Evolutionary conservation across 1,139 yeast genomes (phyloP), one percentile per base, ranked within the genome.

Genomic region (Schwanniomyces etchellsii): DNA sequence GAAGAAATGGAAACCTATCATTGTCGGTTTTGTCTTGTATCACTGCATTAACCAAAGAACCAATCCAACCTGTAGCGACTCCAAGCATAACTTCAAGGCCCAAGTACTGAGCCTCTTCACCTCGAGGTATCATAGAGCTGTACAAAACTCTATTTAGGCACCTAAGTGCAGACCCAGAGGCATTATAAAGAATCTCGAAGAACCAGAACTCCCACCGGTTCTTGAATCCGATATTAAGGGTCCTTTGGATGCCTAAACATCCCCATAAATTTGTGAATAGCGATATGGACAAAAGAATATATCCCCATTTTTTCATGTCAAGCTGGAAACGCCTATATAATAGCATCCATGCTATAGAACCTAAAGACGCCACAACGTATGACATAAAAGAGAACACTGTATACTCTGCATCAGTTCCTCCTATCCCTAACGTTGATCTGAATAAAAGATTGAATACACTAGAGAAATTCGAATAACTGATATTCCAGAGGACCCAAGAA

Each of bases 401-500:
- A 37, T 57, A 66, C 39, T 65, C 68, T 1, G 62, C 38, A 40
- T 64, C 71, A 10, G 69, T 49, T 3, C 42, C 38, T 0, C 70
- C 70, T 16, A 66, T 33, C 0, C 73, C 72, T 33, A 66, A 43
- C 3, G 70, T 60, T 2, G 66, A 48, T 31, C 73, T 50, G 42
- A 66, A 66, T n/a, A 65, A 40, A 7, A 65, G 46, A 4, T 55
- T 55, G 34, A 60, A 64, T 3, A 66, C 57, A 31, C 57, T 50
- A 40, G 64, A 39, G 37, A 63, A 66, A 35, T 63, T 65, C 13
- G 55, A 42, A 31, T 52, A 61, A 5, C 57, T 52, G 7, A 64
- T 59, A 33, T 66, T 63, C 72, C 73, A 66, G 24, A 65, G 49
- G 2, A 65, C 70, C 72, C 72, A 66, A 0, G 64, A 54, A 14